These are phyloP conservation scores for Boletus patriciae DNA, from an alignment of 768 basidiomycete species.

Conservation along the genomic window DNA sequence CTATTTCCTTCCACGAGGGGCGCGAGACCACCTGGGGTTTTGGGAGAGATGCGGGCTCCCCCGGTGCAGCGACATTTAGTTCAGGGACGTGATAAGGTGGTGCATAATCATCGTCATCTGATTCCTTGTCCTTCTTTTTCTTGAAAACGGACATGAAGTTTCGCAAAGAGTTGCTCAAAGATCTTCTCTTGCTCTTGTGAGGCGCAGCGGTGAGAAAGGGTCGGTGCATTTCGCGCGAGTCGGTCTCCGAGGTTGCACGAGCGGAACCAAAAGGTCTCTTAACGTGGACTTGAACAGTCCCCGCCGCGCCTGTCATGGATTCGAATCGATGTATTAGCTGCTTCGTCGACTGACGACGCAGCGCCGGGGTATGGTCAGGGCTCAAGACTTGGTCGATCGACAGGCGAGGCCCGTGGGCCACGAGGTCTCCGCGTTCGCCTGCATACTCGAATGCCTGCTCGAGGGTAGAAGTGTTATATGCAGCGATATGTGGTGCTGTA, in stretches of 20 bases:
- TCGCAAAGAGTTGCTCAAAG: slow-evolving; percentile 62
- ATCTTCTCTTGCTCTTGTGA: slow-evolving; percentile 47
- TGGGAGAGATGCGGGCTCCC: background rate
- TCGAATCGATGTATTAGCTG: slow-evolving; percentile 57
- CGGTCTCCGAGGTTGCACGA: slow-evolving; percentile 16
- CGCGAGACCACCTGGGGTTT: slow-evolving; percentile 1
- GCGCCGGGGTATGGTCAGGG: slow-evolving; percentile 1
- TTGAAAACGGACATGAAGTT: slow-evolving; percentile 64
- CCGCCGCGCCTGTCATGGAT: slow-evolving; percentile 35
- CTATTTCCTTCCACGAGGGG: background rate
- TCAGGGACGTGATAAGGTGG: slow-evolving; percentile 8
- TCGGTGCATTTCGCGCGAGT: slow-evolving; percentile 13
- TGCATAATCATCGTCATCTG: slow-evolving; percentile 25
- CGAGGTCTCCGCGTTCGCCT: background rate
- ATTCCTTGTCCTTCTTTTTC: slow-evolving; percentile 40
- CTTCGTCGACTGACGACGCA: slow-evolving; percentile 45
- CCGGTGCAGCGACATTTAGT: background rate
- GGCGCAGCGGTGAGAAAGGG: slow-evolving; percentile 18
- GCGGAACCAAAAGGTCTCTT: slow-evolving; percentile 8
- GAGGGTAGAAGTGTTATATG: background rate
- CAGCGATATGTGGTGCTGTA: background rate
- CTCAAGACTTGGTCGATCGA: slow-evolving; percentile 1
- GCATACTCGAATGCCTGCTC: background rate
- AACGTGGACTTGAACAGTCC: slow-evolving; percentile 9
- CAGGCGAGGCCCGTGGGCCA: background rate